Evolutionary conservation across 2,329 filamentous ascomycete species (phyloP), one percentile per base, ranked within the genome.

Genomic region (Aspergillus quadrilineatus): DNA sequence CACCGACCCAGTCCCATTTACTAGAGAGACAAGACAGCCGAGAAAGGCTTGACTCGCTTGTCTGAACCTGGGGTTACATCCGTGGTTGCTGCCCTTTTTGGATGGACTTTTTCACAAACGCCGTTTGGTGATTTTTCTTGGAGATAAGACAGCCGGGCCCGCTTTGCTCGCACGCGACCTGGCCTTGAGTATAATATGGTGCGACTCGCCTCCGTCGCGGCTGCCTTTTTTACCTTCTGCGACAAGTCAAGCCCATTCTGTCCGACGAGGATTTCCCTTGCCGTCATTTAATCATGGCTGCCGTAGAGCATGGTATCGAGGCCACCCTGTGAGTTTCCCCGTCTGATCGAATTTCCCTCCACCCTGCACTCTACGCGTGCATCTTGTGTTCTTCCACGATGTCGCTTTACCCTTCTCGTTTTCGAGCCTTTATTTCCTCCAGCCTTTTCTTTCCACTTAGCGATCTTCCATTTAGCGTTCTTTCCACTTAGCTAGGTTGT

Each of bases 101-200:
- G 29, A 28, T 48, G 39, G 30, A 39, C 29, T 45, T 53, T 50
- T 32, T 55, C 22, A 61, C 69, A 51, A 47, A 58, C 50, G 51
- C 53, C 50, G 53, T 55, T 58, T 55, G 29, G 45, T 44, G 50
- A 55, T 58, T 60, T 50, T 50, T 50, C 42, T 49, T 54, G 39
- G 56, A 81, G 90, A 93, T 83, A 95, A 96, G 78, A 85, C 34
- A 37, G 34, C 85, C 67, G 89, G 95, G 69, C 94, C 90, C 52
- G 52, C 52, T 48, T 54, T 39, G 28, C 91, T 95, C 75, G 91
- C 55, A 53, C 60, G 52, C 54, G 47, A 56, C 48, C 45, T 55
- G 60, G 64, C 63, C 43, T 50, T 56, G 41, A 67, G 55, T 65
- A 69, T 67, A 69, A 69, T 67, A 69, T 65, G 64, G 55, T 59